phyloP scores from a whole-genome alignment of 768 basidiomycete species.

The Punctularia strigosozonata region DNA sequence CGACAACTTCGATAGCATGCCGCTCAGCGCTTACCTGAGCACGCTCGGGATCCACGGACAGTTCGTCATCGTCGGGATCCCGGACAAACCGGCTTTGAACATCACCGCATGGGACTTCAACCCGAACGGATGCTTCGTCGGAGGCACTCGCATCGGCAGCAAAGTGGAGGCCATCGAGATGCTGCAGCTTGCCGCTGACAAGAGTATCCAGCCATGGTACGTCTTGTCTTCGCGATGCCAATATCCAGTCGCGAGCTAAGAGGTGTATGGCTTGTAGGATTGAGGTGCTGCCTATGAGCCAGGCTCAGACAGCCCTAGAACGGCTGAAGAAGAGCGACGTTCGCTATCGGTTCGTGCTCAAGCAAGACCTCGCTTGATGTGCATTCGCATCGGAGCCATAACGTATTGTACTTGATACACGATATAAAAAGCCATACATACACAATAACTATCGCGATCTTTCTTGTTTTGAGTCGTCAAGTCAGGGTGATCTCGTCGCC shows the following conservation, averaged over 20 bases:
- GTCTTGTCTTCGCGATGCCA: slow-evolving; percentile 21
- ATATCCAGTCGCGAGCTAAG: too few species aligned
- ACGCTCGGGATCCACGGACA: slow-evolving; percentile 40
- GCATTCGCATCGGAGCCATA: too few species aligned
- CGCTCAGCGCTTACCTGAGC: slow-evolving; percentile 21
- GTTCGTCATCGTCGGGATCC: slow-evolving; percentile 45
- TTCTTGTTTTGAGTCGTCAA: too few species aligned
- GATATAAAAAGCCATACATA: too few species aligned
- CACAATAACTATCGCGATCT: too few species aligned
- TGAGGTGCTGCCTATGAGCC: slow-evolving; percentile 31
- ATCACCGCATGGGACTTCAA: slow-evolving; percentile 19
- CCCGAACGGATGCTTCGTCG: slow-evolving; percentile 10
- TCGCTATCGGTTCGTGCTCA: slow-evolving; percentile 43
- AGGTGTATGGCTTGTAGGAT: slow-evolving; percentile 14
- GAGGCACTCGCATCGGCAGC: slow-evolving; percentile 35
- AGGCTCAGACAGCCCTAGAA: slow-evolving; percentile 35
- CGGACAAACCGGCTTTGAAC: slow-evolving; percentile 25
- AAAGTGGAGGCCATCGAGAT: slow-evolving; percentile 46
- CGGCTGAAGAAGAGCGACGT: slow-evolving; percentile 35
- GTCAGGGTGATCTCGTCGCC: too few species aligned
- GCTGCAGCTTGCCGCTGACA: slow-evolving; percentile 45
- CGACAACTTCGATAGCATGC: slow-evolving; percentile 10
- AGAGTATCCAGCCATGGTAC: slow-evolving; percentile 38
- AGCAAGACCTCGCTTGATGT: slow-evolving; percentile 15
- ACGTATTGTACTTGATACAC: too few species aligned